Percentiles rank a stretch among this genome's conserved stretches.
Conservation (phyloP, 371 early-diverging fungal species). For the Funneliformis caledonium region DNA sequence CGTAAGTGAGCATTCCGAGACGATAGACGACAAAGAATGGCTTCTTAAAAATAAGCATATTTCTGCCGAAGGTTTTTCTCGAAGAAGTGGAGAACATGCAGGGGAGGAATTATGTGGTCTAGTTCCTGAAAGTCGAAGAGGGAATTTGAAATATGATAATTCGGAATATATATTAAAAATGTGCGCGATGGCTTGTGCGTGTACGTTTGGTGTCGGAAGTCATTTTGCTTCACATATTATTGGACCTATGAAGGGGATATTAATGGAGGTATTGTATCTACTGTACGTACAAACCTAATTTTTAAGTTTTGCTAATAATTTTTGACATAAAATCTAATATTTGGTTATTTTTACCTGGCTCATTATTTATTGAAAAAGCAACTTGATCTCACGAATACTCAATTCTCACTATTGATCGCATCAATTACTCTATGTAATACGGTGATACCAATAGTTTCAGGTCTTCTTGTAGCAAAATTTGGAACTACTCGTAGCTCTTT, state of each 20-base stretch:
- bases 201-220: constrained; percentile 38
- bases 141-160: not conserved
- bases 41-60: not conserved
- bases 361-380: constrained; percentile 37
- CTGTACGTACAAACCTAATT: not conserved
- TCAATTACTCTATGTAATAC: constrained; percentile 50
- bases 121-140: not conserved
- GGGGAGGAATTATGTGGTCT: not conserved
- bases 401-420: constrained; percentile 49
- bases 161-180: constrained; percentile 13
- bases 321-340: not conserved
- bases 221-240: constrained; percentile 35
- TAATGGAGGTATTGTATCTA: constrained; percentile 37
- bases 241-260: constrained; percentile 37
- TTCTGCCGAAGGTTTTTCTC: not conserved
- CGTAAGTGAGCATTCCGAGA: not conserved
- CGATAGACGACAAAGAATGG: constrained; percentile 22
- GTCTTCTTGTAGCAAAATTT: constrained; percentile 48
- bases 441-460: constrained; percentile 48
- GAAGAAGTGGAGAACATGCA: not conserved
- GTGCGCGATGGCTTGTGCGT: constrained; percentile 38
- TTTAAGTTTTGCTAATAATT: not conserved
- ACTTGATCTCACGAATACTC: constrained; percentile 49
- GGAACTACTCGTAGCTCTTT: constrained; percentile 51
- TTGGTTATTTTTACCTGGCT: not conserved